Percentiles rank a stretch among this genome's conserved stretches.
Conservation (phyloP, 139 green algal genomes). For the Astrephomene gubernaculifera region DNA sequence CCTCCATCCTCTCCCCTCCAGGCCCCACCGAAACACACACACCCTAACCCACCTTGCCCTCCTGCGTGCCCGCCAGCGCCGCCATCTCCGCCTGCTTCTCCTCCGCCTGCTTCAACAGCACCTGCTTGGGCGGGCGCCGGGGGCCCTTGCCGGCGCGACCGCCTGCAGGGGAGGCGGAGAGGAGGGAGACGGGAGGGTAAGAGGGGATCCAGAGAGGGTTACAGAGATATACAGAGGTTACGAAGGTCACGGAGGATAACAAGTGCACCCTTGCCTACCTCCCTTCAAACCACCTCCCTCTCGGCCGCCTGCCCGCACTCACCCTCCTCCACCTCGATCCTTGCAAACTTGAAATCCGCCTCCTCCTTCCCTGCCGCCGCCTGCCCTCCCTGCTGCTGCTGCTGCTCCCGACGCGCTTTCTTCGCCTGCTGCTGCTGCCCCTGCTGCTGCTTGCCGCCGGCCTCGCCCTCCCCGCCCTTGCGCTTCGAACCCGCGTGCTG, state of each 20-base stretch:
- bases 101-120: conserved; percentile 72
- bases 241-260: no score
- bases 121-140: conserved; percentile 69
- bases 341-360: conserved; percentile 55
- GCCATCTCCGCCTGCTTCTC: conserved; percentile 50
- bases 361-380: conserved; percentile 10
- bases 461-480: not conserved
- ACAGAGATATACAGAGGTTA: no score
- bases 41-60: conserved; percentile 64
- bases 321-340: conserved; percentile 63
- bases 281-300: no score
- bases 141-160: conserved; percentile 21
- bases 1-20: no score
- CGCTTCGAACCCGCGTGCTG: not conserved
- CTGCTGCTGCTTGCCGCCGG: conserved; percentile 8
- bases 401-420: conserved; percentile 36
- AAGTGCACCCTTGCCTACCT: no score
- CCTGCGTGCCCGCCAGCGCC: conserved; percentile 45
- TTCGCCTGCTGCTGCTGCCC: conserved; percentile 24
- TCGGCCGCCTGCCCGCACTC: no score
- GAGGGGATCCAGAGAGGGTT: no score
- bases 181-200: not conserved
- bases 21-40: no score
- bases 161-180: not conserved
- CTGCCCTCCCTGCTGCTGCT: no score